phyloP scores from a whole-genome alignment of 108 stramenopile genomes.

The Conticribra guillardii region DNA sequence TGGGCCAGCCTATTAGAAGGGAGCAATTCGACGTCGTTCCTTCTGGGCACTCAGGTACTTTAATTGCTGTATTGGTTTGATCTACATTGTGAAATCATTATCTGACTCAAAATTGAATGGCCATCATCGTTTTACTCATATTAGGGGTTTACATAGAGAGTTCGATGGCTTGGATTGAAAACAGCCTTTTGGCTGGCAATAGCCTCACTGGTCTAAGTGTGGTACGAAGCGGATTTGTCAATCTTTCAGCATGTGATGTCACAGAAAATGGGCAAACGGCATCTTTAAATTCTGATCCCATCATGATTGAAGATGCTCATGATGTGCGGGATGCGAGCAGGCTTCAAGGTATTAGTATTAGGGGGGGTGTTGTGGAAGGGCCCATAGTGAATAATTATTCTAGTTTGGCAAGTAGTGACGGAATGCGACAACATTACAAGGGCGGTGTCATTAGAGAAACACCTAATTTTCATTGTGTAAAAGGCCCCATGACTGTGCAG shows the following conservation, averaged over 20 bases:
- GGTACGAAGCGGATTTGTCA: conserved; percentile 31
- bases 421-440: conserved; percentile 1
- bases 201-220: conserved; percentile 33
- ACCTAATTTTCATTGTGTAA: conserved; percentile 1
- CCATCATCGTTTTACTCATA: too few relatives aligned
- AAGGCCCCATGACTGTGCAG: conserved; percentile 13
- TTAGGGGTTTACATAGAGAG: conserved; percentile 47
- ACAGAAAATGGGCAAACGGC: conserved; percentile 24
- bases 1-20: conserved; percentile 8
- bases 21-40: conserved; percentile 33
- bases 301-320: conserved; percentile 37
- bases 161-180: conserved; percentile 30
- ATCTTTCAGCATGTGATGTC: conserved; percentile 29
- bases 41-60: conserved; percentile 40
- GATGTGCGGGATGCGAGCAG: conserved; percentile 10
- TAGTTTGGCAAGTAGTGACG: not conserved
- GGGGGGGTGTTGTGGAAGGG: conserved; percentile 34
- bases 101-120: too few relatives aligned
- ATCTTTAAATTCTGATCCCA: conserved; percentile 7
- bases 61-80: too few relatives aligned
- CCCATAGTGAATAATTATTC: conserved; percentile 23
- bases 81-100: too few relatives aligned
- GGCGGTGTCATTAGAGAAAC: conserved; percentile 1
- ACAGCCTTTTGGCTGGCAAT: conserved; percentile 37
- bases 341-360: conserved; percentile 13